Base-by-base conservation (phyloP, 2,329 filamentous ascomycete genomes). In the Monilinia fructigena region DNA sequence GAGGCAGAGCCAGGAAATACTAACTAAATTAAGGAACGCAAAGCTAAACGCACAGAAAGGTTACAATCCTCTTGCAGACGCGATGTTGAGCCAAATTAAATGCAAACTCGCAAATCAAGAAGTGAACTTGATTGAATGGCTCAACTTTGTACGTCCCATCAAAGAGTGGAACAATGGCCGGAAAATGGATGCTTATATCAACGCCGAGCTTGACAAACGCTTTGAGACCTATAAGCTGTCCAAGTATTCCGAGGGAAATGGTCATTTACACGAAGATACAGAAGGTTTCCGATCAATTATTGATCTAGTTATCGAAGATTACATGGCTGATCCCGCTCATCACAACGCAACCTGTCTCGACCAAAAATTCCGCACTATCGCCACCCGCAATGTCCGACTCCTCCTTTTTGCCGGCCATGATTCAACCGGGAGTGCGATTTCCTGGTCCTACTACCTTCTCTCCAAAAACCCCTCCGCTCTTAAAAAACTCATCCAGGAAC, bases 361-460 rank as follows among this genome's bases (percentile, higher is more conserved):
- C 23, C 47, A 54, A 28, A 11, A 23, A 23, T 71, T 70, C 60
- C 68, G 68, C n/a, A 68, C 62, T 20, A 68, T 64, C 45, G 68
- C 68, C 4, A 68, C 50, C 10, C 54, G 63, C 1, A 68, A 71
- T 31, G 68, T 71, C 8, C 67, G 70, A 14, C 35, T 68, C 0
- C 69, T 73, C 38, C 62, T 72, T 4, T 71, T 72, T 23, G 70
- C 68, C 4, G 72, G 72, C 1, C 71, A 74, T 48, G 72, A 72
- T 47, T 71, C 70, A 28, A 73, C 68, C 1, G 66, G 68, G 31
- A 67, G 67, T 16, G 69, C 68, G 11, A 64, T 73, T 18, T 47
- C 42, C 11, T 71, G 70, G 53, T 66, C 38, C 18, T 70, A 70
- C 56, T 67, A 72, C 47, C 54, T 72, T 16, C 68, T 73, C 7